These are phyloP conservation scores for Spathaspora sp. DNA, from an alignment of 805 yeast species.

Conservation along the genomic window DNA sequence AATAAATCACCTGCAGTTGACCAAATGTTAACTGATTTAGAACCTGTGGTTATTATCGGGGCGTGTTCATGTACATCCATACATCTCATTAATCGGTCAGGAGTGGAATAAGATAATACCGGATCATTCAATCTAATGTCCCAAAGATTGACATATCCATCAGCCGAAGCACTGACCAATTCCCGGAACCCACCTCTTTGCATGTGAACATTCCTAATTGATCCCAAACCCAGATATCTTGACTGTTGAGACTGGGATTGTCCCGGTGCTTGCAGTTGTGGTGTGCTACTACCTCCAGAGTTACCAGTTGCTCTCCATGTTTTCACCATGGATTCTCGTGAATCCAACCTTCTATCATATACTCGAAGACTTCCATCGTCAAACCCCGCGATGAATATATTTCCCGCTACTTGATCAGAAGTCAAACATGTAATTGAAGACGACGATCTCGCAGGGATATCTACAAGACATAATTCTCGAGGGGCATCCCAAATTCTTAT, in stretches of 20 bases:
- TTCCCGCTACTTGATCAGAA: conserved; percentile 94
- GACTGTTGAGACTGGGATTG: neutral
- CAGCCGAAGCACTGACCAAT: conserved; percentile 75
- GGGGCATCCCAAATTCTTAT: conserved; percentile 97
- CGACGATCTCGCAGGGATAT: conserved; percentile 87
- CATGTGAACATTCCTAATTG: conserved; percentile 82
- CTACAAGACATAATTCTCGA: conserved; percentile 78
- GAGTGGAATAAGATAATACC: conserved; percentile 61
- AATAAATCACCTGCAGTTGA: conserved; percentile 78
- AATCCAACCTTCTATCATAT: conserved; percentile 83
- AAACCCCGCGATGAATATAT: conserved; percentile 86
- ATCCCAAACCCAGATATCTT: conserved; percentile 21
- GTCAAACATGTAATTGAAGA: conserved; percentile 86
- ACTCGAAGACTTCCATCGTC: conserved; percentile 86
- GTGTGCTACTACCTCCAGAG: neutral
- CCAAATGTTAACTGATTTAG: conserved; percentile 75
- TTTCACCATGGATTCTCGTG: conserved; percentile 81
- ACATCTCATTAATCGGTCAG: conserved; percentile 52
- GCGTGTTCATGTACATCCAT: conserved; percentile 94
- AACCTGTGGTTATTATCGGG: conserved; percentile 87
- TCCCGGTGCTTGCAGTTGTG: neutral
- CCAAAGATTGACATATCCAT: conserved; percentile 86
- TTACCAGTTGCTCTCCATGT: conserved; percentile 56
- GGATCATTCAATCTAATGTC: conserved; percentile 78
- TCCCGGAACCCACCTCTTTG: conserved; percentile 96